A percentile compares a stretch with the other conserved stretches of the same genome.
phyloP scores from a whole-genome alignment of 2,329 filamentous ascomycete species.

The Penicillium sp. region DNA sequence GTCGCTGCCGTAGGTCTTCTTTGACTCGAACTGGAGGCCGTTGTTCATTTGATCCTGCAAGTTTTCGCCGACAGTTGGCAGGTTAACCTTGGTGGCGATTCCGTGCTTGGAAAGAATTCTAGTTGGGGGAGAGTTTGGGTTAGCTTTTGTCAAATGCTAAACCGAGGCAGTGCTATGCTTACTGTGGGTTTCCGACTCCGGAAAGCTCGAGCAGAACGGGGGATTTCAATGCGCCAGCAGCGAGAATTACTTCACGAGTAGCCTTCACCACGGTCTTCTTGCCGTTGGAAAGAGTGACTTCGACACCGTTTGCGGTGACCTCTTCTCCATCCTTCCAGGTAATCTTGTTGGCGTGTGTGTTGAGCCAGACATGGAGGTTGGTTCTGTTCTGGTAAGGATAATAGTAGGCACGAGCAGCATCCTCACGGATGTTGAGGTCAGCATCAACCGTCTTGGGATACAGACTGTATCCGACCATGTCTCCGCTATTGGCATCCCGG shows the following conservation, averaged over 20 bases:
- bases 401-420: constrained; percentile 52
- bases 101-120: constrained; percentile 29
- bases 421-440: constrained; percentile 41
- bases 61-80: constrained; percentile 50
- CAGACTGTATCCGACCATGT: constrained; percentile 46
- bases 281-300: constrained; percentile 29
- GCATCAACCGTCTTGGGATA: constrained; percentile 47
- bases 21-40: constrained; percentile 11
- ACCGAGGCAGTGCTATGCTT: background rate
- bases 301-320: constrained; percentile 29
- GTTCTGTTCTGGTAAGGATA: constrained; percentile 42
- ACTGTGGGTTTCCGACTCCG: constrained; percentile 53
- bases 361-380: constrained; percentile 47
- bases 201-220: constrained; percentile 61
- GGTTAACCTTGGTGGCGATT: constrained; percentile 29
- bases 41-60: constrained; percentile 48
- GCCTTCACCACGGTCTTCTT: constrained; percentile 31
- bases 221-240: constrained; percentile 58
- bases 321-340: constrained; percentile 32
- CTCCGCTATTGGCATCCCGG: constrained; percentile 45
- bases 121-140: background rate
- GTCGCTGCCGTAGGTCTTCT: constrained; percentile 9
- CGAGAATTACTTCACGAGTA: constrained; percentile 57
- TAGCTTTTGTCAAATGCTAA: background rate
- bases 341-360: constrained; percentile 44